These are phyloP conservation scores for Poa annua DNA, from an alignment of 176 grass and related monocot species.

Conservation along the genomic window DNA sequence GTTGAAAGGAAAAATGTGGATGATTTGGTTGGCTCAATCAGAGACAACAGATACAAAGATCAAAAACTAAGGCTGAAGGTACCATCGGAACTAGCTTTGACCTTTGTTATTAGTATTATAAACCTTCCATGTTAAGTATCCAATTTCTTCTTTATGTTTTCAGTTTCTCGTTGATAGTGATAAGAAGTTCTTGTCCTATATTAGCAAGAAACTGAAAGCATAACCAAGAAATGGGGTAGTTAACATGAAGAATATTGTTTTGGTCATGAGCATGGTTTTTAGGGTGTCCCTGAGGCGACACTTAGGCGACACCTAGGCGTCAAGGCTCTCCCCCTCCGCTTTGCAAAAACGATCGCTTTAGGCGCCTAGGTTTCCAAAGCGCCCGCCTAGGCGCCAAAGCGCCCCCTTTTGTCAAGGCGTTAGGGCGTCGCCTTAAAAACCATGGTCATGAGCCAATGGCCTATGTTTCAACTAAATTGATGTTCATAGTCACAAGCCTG, in stretches of 20 bases:
- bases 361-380: too few species aligned
- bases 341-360: too few species aligned
- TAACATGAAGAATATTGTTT: too few species aligned
- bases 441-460: background rate
- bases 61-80: slow-evolving; percentile 93
- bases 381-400: too few species aligned
- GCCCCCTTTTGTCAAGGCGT: too few species aligned
- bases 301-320: too few species aligned
- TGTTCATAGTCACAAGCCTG: slow-evolving; percentile 9
- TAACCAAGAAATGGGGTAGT: too few species aligned
- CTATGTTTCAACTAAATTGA: slow-evolving; percentile 16
- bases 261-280: background rate
- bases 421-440: too few species aligned
- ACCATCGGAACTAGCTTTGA: slow-evolving; percentile 20
- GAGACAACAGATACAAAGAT: slow-evolving; percentile 83
- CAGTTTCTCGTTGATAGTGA: slow-evolving; percentile 17
- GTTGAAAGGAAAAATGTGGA: slow-evolving; percentile 87
- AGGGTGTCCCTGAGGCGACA: too few species aligned
- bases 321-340: too few species aligned
- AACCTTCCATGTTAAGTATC: slow-evolving; percentile 17
- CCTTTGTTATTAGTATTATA: background rate
- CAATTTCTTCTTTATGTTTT: background rate
- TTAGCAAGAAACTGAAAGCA: too few species aligned
- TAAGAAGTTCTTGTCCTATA: background rate
- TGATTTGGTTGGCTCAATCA: slow-evolving; percentile 73